Base-by-base conservation (phyloP, 1,284 basidiomycete genomes). In the Trichosporon inkin region DNA sequence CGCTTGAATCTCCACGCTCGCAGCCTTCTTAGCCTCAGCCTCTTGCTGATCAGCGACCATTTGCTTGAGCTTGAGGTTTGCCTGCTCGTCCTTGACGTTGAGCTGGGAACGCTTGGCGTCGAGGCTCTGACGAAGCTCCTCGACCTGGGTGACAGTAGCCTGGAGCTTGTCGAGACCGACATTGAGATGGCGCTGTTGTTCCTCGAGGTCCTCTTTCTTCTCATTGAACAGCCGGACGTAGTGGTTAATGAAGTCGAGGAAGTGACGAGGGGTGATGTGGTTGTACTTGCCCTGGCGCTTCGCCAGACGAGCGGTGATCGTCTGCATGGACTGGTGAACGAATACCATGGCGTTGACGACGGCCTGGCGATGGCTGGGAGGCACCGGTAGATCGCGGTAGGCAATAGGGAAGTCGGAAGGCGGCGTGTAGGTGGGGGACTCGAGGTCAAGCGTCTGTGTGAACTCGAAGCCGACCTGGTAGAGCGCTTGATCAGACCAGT, bases 41-140 rank as follows among this genome's bases (percentile, higher is more conserved):
- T 97, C 92, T 74, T 98, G 93, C 78, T 99, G 96, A 76, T 99
- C 95, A 5, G 91, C 84, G 19, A 99, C 93, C 96, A 99, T 99
- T 64, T 92, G 90, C 75, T 92, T 88, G 35, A 99, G 84, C 78
- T 99, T 99, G 71, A 92, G 90, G 75, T 99, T 98, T 8, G 96
- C 96, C 78, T 99, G 91, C 2, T 84, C 85, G 67, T 97, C 86
- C 81, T 99, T 99, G 28, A 89, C 87, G 75, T 94, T 86, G 37
- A 99, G 84, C 72, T 99, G 93, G 1, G 88, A 86, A 32, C 92
- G 87, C 78, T 99, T 99, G 72, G 89, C 88, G 1, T 95, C 94
- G 40, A 99, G 86, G 73, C 92, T 97, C 79, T 92, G 90, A 55
- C 95, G 87, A 39, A 99, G 83, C 71, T 98, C 91, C 77, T 97